Percentiles rank a stretch among this genome's conserved stretches.
Conservation (phyloP, 2,329 filamentous ascomycete species). For the Fusarium succisae region DNA sequence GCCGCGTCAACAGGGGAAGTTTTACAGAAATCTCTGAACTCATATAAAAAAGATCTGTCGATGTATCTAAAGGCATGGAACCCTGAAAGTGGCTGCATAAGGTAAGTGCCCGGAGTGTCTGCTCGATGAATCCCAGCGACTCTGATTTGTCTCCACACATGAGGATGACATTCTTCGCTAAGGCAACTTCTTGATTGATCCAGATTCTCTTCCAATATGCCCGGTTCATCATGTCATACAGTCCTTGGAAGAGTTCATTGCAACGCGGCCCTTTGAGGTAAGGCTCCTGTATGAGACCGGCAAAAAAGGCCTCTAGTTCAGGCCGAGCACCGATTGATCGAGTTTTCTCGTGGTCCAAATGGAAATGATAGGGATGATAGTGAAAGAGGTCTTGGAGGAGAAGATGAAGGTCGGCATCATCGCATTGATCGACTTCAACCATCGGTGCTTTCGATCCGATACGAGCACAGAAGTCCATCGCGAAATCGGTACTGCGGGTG, state of each 20-base stretch:
- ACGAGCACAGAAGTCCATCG: not conserved
- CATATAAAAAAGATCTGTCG: not conserved
- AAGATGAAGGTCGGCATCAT: not conserved
- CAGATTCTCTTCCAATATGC: not conserved
- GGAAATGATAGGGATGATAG: not conserved
- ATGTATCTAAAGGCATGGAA: not conserved
- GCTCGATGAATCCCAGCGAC: not conserved
- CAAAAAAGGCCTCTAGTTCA: not conserved
- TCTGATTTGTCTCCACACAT: not conserved
- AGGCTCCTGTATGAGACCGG: not conserved
- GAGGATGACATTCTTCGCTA: not conserved
- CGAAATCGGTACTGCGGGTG: not conserved
- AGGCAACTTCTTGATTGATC: not conserved
- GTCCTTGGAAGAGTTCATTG: fast-evolving
- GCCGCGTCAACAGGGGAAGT: not conserved
- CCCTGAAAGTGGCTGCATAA: not conserved
- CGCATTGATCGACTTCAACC: not conserved
- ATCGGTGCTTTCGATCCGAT: not conserved
- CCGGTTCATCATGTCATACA: not conserved
- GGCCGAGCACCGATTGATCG: not conserved
- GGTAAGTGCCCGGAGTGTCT: not conserved
- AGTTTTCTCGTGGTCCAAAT: not conserved
- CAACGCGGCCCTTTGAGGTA: not conserved
- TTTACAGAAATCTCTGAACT: fast-evolving
- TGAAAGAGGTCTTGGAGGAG: fast-evolving